A percentile compares a stretch with the other conserved stretches of the same genome.
phyloP scores from a whole-genome alignment of 805 yeast species.

The Schwanniomyces pseudopolymorphus region DNA sequence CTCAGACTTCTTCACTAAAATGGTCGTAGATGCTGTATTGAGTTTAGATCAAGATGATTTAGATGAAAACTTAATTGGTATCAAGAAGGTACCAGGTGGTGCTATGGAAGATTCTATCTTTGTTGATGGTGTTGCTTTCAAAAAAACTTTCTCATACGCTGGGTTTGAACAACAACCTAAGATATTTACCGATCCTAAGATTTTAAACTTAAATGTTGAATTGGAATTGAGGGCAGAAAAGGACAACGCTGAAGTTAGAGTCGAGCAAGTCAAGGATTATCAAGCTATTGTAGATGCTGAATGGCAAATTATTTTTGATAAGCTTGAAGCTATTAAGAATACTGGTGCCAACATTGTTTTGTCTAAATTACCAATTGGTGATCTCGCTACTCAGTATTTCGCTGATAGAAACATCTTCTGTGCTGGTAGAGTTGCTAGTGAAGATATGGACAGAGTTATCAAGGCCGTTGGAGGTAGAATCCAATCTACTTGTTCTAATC shows the following conservation, averaged over 20 bases:
- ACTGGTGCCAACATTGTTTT: conserved; percentile 92
- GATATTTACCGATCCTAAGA: conserved; percentile 72
- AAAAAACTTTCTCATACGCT: conserved; percentile 95
- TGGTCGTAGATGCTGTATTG: conserved; percentile 95
- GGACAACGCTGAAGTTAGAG: conserved; percentile 97
- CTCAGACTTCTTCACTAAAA: conserved; percentile 84
- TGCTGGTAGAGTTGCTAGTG: conserved; percentile 90
- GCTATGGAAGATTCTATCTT: conserved; percentile 90
- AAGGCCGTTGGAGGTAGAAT: conserved; percentile 92
- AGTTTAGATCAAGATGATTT: conserved; percentile 81
- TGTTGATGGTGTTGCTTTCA: conserved; percentile 93
- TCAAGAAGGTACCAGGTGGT: conserved; percentile 94
- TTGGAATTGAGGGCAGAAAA: conserved; percentile 96
- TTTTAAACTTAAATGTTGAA: conserved; percentile 85
- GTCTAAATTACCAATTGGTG: conserved; percentile 95
- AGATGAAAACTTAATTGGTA: conserved; percentile 88
- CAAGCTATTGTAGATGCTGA: conserved; percentile 99
- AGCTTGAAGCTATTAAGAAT: conserved; percentile 75
- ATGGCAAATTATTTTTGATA: conserved; percentile 89
- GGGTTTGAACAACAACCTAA: conserved; percentile 99
- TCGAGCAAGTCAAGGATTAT: conserved; percentile 88
- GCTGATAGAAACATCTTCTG: conserved; percentile 96
- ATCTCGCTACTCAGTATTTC: conserved; percentile 96
- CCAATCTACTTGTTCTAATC: conserved; percentile 72
- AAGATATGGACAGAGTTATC: conserved; percentile 89